Evolutionary conservation across 208 protist species (phyloP).

Genomic region (Leishmania guyanensis): DNA sequence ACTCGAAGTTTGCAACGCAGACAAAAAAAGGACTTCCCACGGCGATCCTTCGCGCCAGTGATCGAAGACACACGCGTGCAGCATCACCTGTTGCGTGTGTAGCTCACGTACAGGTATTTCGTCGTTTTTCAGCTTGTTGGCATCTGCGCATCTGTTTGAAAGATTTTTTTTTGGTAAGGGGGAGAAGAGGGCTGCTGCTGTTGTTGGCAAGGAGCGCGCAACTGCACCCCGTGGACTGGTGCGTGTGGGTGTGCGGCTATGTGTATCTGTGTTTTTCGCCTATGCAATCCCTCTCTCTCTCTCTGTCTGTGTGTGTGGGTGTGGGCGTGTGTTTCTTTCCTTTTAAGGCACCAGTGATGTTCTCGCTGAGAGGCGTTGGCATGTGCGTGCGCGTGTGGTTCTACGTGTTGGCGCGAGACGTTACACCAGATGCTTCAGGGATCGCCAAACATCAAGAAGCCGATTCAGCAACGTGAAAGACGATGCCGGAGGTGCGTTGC

Average conservation of each 20-base stretch:
- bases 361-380: neutral
- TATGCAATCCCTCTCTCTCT: too few relatives aligned
- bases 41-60: neutral
- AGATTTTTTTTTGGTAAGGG: neutral
- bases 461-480: too few relatives aligned
- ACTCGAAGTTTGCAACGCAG: neutral
- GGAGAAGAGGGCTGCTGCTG: conserved; percentile 14
- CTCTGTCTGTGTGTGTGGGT: too few relatives aligned
- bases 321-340: neutral
- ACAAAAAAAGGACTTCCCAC: neutral
- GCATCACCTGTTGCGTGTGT: neutral
- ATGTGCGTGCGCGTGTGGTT: neutral
- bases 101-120: neutral
- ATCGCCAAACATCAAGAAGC: neutral
- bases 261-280: neutral
- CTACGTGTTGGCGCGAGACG: neutral
- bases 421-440: neutral
- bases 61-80: neutral
- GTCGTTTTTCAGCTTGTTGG: too few relatives aligned
- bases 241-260: neutral
- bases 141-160: neutral
- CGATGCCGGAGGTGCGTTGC: neutral
- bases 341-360: neutral
- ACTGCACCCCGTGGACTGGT: neutral
- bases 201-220: neutral